These are phyloP conservation scores for Sambucus nigra DNA, from an alignment of 129 eudicot genomes.

Conservation along the genomic window DNA sequence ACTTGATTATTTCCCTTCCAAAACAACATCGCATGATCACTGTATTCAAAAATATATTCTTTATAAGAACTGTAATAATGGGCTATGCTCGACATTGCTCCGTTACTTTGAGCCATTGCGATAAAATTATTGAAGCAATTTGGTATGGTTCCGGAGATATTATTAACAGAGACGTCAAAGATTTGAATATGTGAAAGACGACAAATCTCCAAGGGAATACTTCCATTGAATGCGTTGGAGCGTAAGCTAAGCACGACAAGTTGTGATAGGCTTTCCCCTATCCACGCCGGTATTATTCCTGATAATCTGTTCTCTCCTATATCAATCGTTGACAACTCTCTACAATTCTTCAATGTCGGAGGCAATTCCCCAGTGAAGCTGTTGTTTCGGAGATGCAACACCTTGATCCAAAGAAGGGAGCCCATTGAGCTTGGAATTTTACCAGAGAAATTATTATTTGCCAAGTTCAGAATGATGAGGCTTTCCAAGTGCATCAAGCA, in stretches of 20 bases:
- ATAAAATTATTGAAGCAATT: conserved; percentile 18
- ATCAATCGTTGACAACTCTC: conserved; percentile 6
- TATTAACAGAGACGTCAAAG: conserved; percentile 18
- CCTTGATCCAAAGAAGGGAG: not conserved
- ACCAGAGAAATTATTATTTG: conserved; percentile 19
- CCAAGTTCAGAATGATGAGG: conserved; percentile 18
- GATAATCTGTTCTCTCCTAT: conserved; percentile 16
- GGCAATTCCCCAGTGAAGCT: conserved; percentile 26
- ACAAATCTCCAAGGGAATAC: conserved; percentile 21
- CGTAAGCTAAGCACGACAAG: conserved; percentile 16
- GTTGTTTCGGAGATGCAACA: conserved; percentile 21
- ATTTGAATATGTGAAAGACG: conserved; percentile 16
- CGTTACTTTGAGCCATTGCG: conserved; percentile 17
- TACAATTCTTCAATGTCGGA: conserved; percentile 17
- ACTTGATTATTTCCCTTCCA: conserved; percentile 14
- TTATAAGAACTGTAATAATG: not conserved
- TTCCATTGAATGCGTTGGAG: conserved; percentile 24
- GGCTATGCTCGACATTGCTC: not conserved
- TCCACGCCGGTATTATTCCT: conserved; percentile 33
- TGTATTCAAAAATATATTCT: not conserved
- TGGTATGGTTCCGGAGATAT: conserved; percentile 22
- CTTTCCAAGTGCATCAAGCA: conserved; percentile 3
- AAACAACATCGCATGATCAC: conserved; percentile 1
- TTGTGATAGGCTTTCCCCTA: conserved; percentile 12
- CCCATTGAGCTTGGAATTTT: conserved; percentile 14